Evolutionary conservation across 83 land plant genomes (phyloP).

Genomic region (Thuja plicata): DNA sequence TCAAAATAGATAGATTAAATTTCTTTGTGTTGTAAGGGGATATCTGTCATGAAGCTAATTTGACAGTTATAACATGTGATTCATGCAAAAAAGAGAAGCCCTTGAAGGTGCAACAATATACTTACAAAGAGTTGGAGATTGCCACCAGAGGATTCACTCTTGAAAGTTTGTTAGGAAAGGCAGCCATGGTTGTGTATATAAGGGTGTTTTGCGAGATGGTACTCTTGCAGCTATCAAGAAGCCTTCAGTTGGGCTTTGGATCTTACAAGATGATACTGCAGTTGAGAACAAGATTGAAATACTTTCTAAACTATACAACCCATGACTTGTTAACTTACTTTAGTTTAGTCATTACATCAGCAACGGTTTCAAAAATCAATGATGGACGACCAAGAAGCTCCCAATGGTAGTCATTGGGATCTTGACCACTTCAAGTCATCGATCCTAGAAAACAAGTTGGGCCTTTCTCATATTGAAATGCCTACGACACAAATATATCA

Average conservation of each 20-base stretch:
- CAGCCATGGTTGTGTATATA: conserved; percentile 71
- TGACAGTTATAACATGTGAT: conserved; percentile 9
- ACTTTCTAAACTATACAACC: conserved; percentile 61
- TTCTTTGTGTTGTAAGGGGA: conserved; percentile 6
- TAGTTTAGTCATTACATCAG: conserved; percentile 46
- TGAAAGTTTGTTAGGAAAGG: conserved; percentile 55
- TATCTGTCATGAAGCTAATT: conserved; percentile 23
- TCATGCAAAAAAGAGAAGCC: not conserved
- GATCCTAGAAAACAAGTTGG: too few species aligned
- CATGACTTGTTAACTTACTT: conserved; percentile 68
- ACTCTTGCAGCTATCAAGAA: conserved; percentile 52
- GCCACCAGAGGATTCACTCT: conserved; percentile 51
- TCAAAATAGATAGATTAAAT: not conserved
- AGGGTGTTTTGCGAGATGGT: conserved; percentile 48
- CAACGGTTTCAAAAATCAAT: too few species aligned
- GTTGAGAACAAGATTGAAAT: conserved; percentile 81
- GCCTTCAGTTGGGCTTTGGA: conserved; percentile 7
- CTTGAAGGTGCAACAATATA: conserved; percentile 26
- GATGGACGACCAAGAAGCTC: too few species aligned
- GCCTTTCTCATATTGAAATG: too few species aligned
- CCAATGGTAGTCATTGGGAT: too few species aligned
- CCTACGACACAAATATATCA: too few species aligned
- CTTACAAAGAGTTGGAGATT: conserved; percentile 42
- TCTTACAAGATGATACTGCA: conserved; percentile 29
- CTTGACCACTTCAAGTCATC: too few species aligned